Evolutionary conservation across 441 rosid species (phyloP), one percentile per base, ranked within the genome.

Genomic region (Gossypium lobatum): DNA sequence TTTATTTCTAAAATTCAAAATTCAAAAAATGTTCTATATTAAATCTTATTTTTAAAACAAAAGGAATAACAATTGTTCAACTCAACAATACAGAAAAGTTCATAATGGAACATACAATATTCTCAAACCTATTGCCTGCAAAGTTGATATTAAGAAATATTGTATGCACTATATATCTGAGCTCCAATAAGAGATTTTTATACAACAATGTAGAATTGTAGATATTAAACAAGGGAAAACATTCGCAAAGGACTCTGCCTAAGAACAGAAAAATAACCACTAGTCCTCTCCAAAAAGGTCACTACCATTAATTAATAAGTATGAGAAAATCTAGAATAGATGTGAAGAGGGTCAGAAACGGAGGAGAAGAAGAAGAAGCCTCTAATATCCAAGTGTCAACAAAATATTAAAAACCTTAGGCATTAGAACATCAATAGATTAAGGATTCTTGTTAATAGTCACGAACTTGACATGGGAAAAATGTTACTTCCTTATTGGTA

Each of bases 141-240:
- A 50, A 25, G 39, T 48, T 50, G n/a, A n/a, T 68, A 9, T 11
- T 17, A 53, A 70, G 48, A 31, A 31, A 53, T 69, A 70, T 18
- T 23, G 16, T 5, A 34, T 0, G 48, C 1, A 6, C 59, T 17
- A 31, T 57, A 53, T 52, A 18, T 53, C 50, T 31, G 21, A 53
- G 61, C 46, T 70, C 73, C 26, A 2, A 26, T 68, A 68, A 68
- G 25, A 50, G 55, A 52, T 68, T 60, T 68, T 25, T 52, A 68
- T 16, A 28, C 26, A 17, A 26, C 13, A 31, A 54, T 9, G 11
- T 31, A 53, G 37, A 48, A 10, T 53, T 9, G 17, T 18, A 53
- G 57, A 67, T 25, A 45, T 48, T 21, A 48, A 67, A n/a, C 28
- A 25, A 66, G 39, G 57, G 58, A 23, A 67, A 67, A n/a, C 4